Evolutionary conservation across 768 basidiomycete genomes (phyloP).

Genomic region (Udeniomyces megalosporus): DNA sequence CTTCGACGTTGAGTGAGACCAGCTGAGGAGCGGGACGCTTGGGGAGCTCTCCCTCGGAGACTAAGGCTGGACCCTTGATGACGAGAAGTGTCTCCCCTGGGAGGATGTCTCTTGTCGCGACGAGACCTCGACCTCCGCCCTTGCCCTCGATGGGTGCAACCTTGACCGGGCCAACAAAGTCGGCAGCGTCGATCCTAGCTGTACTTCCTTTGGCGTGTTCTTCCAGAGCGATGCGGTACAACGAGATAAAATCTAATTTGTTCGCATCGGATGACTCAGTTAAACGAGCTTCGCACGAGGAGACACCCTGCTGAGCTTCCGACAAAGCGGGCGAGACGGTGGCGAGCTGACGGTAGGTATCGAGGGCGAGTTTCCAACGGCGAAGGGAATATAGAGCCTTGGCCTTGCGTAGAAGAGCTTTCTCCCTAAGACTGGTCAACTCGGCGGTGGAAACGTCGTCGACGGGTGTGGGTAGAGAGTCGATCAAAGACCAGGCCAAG

Average conservation of each 20-base stretch:
- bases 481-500: background rate
- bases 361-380: slow-evolving; percentile 1
- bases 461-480: background rate
- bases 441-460: background rate
- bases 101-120: slow-evolving; percentile 3
- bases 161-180: slow-evolving; percentile 5
- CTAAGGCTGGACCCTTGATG: background rate
- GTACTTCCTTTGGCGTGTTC: background rate
- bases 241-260: background rate
- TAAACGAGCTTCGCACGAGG: slow-evolving; percentile 3
- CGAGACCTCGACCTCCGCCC: slow-evolving; percentile 12
- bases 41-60: background rate
- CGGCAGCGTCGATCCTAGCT: slow-evolving; percentile 3
- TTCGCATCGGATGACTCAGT: background rate
- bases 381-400: slow-evolving; percentile 10
- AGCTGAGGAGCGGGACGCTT: background rate
- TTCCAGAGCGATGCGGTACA: background rate
- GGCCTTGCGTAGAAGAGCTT: background rate
- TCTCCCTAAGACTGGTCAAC: background rate
- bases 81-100: slow-evolving; percentile 13
- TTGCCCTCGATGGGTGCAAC: background rate
- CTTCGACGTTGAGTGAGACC: slow-evolving; percentile 1
- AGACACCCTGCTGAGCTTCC: background rate
- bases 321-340: background rate
- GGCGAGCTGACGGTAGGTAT: background rate